Conservation (phyloP, 257 asterid species). For the Fraxinus cuspidata region DNA sequence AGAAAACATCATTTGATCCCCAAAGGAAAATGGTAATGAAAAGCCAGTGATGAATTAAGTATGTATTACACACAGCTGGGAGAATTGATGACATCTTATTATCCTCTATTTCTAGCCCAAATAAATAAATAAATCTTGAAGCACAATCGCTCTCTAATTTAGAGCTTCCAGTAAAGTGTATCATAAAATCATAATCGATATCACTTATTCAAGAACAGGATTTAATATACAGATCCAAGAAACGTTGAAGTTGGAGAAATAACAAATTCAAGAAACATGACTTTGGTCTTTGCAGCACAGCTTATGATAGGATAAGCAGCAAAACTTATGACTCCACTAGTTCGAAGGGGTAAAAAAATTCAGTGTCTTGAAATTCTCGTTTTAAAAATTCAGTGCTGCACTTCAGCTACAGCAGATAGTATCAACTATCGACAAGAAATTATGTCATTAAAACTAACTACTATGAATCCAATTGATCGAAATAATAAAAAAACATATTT, state of each 20-base stretch:
- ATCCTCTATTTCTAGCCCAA: too few species aligned
- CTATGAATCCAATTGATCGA: not conserved
- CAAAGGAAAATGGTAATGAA: not conserved
- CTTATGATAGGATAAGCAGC: not conserved
- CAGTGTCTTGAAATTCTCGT: not conserved
- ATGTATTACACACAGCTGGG: too few species aligned
- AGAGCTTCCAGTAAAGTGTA: too few species aligned
- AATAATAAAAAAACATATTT: not conserved
- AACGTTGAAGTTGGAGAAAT: too few species aligned
- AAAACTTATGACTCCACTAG: not conserved
- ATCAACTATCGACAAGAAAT: not conserved
- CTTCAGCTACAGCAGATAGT: not conserved
- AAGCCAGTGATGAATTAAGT: not conserved
- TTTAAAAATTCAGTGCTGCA: not conserved
- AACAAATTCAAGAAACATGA: not conserved
- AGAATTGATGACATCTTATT: too few species aligned
- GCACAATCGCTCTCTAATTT: too few species aligned
- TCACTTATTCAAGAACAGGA: too few species aligned
- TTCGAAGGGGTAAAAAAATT: not conserved
- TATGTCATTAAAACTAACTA: not conserved
- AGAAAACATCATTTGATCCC: not conserved
- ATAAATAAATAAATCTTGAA: too few species aligned
- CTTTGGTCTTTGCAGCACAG: not conserved
- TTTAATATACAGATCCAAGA: not conserved
- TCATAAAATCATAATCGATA: too few species aligned